These are phyloP conservation scores for Mycena leptocephala DNA, from an alignment of 768 basidiomycete genomes.

Conservation along the genomic window DNA sequence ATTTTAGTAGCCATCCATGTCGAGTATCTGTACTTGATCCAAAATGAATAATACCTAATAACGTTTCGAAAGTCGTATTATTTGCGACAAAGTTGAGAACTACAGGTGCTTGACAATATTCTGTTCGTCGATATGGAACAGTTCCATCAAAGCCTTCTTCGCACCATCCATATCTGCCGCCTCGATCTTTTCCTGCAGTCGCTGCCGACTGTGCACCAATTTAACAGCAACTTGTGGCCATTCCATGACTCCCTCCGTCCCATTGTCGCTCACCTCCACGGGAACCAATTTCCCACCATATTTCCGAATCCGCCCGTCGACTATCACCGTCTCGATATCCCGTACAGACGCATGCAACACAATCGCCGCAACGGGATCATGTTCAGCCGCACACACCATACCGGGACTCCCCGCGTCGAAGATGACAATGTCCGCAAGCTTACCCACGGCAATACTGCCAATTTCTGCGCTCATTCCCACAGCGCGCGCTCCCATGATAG, in stretches of 20 bases:
- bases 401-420: constrained; percentile 20
- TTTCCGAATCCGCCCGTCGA: constrained; percentile 32
- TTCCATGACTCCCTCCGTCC: background rate
- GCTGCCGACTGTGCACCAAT: background rate
- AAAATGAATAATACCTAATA: too few relatives aligned
- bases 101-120: constrained; percentile 6
- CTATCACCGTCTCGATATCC: constrained; percentile 36
- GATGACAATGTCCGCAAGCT: constrained; percentile 32
- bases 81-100: background rate
- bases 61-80: too few relatives aligned
- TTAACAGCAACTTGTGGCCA: constrained; percentile 12
- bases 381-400: constrained; percentile 28
- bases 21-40: too few relatives aligned
- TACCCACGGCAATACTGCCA: constrained; percentile 29
- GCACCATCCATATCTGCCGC: background rate
- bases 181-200: background rate
- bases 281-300: constrained; percentile 17
- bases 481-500: constrained; percentile 34
- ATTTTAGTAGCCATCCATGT: too few relatives aligned
- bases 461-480: constrained; percentile 25
- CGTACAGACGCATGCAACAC: constrained; percentile 31
- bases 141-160: background rate
- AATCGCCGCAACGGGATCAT: constrained; percentile 34
- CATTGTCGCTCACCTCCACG: background rate
- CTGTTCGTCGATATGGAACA: background rate